Percentiles rank a stretch among this genome's conserved stretches.
phyloP scores from a whole-genome alignment of 2,329 filamentous ascomycete genomes.

The Fusarium falciforme region DNA sequence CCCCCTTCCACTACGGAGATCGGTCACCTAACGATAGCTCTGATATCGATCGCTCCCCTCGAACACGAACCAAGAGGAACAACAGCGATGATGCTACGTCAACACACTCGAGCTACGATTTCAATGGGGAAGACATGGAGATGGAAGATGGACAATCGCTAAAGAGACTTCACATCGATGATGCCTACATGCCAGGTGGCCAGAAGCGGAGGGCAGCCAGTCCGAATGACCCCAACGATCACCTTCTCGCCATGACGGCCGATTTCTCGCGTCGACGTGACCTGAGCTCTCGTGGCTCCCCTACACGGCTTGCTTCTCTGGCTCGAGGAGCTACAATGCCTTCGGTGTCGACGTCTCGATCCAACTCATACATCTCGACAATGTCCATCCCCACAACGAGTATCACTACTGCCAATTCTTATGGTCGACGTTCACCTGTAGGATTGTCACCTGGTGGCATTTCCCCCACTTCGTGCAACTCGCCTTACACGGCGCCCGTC shows the following conservation, averaged over 20 bases:
- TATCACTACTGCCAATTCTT: constrained; percentile 57
- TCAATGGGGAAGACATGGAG: constrained; percentile 57
- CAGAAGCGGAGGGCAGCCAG: constrained; percentile 69
- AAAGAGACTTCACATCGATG: constrained; percentile 64
- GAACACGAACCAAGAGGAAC: constrained; percentile 58
- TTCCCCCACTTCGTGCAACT: constrained; percentile 62
- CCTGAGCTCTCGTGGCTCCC: constrained; percentile 61
- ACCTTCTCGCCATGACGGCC: constrained; percentile 52
- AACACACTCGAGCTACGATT: constrained; percentile 58
- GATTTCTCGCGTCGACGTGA: constrained; percentile 63
- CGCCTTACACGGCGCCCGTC: constrained; percentile 61
- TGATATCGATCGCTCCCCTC: constrained; percentile 62
- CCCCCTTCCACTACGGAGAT: constrained; percentile 55
- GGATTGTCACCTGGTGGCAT: constrained; percentile 60
- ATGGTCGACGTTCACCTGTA: constrained; percentile 60
- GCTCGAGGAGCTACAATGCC: constrained; percentile 58
- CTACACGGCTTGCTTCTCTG: constrained; percentile 60
- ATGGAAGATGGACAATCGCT: constrained; percentile 64
- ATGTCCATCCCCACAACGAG: constrained; percentile 56
- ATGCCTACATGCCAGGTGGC: constrained; percentile 54
- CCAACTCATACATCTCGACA: constrained; percentile 61
- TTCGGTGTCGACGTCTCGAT: constrained; percentile 56
- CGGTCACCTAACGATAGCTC: constrained; percentile 57
- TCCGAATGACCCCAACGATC: constrained; percentile 58
- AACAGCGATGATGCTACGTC: constrained; percentile 65